Percentiles rank a stretch among this genome's conserved stretches.
phyloP scores from a whole-genome alignment of 768 basidiomycete genomes.

The Astraeus odoratus region DNA sequence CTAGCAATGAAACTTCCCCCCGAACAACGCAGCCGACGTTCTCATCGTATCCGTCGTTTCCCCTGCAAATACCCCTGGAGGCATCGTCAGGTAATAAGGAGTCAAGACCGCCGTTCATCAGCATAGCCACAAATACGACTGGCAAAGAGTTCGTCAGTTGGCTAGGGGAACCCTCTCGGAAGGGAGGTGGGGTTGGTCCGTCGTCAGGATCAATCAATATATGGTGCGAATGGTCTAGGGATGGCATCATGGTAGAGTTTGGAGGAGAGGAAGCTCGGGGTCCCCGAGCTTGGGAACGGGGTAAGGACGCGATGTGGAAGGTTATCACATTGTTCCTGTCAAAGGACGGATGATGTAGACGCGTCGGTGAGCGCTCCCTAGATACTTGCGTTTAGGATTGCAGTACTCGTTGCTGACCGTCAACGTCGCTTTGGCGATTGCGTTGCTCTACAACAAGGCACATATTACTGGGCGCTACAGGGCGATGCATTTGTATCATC shows the following conservation, averaged over 20 bases:
- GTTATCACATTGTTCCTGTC: constrained; percentile 57
- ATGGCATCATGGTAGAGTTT: constrained; percentile 83
- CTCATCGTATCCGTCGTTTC: constrained; percentile 48
- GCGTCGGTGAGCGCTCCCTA: not conserved
- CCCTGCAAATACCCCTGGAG: constrained; percentile 40
- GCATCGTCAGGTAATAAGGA: constrained; percentile 14
- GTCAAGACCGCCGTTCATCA: constrained; percentile 34
- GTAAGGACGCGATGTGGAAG: constrained; percentile 76
- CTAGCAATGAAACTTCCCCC: constrained; percentile 9
- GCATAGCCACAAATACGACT: constrained; percentile 43
- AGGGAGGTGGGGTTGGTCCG: constrained; percentile 85
- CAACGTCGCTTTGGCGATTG: too few species aligned
- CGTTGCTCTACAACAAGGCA: too few species aligned
- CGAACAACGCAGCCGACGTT: constrained; percentile 42
- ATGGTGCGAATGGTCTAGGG: constrained; percentile 87
- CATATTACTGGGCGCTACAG: too few species aligned
- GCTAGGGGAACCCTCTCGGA: constrained; percentile 83
- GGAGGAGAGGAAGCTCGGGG: constrained; percentile 72
- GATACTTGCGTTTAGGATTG: not conserved
- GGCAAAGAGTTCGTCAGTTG: constrained; percentile 72
- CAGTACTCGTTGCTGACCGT: constrained; percentile 1
- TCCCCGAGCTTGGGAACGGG: constrained; percentile 82
- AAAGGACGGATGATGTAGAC: not conserved
- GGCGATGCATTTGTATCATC: too few species aligned
- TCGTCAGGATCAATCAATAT: constrained; percentile 81